Conservation (phyloP, 345 rosid genomes). For the Linum tenue region DNA sequence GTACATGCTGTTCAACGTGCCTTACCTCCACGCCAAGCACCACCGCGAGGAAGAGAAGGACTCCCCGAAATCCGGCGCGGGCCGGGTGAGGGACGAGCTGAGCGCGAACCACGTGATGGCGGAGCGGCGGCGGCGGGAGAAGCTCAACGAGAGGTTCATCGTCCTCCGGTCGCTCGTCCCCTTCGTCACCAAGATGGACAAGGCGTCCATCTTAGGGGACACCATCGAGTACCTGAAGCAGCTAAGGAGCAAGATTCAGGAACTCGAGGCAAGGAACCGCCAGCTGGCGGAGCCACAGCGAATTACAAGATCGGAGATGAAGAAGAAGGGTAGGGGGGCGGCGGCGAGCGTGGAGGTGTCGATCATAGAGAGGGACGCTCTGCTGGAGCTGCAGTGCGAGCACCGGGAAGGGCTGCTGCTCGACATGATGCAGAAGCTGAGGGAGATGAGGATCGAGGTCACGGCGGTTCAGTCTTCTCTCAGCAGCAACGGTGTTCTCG, state of each 20-base stretch:
- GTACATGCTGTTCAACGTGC: conserved; percentile 65
- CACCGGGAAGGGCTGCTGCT: conserved; percentile 72
- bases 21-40: conserved; percentile 55
- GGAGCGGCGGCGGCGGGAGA: conserved; percentile 90
- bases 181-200: conserved; percentile 95
- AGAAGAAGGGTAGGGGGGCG: conserved; percentile 39
- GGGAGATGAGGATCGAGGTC: conserved; percentile 64
- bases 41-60: conserved; percentile 42
- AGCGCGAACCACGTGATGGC: conserved; percentile 88
- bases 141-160: conserved; percentile 80
- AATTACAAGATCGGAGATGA: conserved; percentile 30
- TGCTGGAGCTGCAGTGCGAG: conserved; percentile 72
- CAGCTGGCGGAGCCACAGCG: conserved; percentile 36
- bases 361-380: conserved; percentile 74
- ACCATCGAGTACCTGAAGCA: conserved; percentile 93
- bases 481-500: conserved; percentile 37
- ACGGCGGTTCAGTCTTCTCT: conserved; percentile 58
- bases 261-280: conserved; percentile 46
- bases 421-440: conserved; percentile 62
- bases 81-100: conserved; percentile 41
- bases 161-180: conserved; percentile 79
- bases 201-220: conserved; percentile 91
- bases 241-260: conserved; percentile 65
- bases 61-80: conserved; percentile 48
- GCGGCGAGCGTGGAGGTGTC: conserved; percentile 68